A percentile compares a stretch with the other conserved stretches of the same genome.
These are phyloP conservation scores for Fusarium chaquense DNA, from an alignment of 2,329 filamentous ascomycete genomes.

Conservation along the genomic window DNA sequence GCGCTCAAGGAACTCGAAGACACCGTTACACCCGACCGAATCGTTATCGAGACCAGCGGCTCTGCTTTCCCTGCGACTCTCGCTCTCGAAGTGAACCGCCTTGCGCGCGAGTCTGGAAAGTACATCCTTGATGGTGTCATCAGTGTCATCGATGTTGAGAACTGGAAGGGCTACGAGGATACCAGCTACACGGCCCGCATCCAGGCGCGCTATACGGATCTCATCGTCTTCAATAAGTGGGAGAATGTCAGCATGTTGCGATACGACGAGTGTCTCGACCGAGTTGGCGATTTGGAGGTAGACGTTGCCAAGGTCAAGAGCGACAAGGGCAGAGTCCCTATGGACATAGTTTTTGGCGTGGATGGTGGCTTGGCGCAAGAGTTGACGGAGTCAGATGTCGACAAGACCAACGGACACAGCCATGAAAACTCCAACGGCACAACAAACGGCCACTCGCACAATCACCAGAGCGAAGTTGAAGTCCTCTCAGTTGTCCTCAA, in stretches of 20 bases:
- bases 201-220: conserved; percentile 89
- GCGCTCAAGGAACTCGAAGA: conserved; percentile 80
- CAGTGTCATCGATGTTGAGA: conserved; percentile 92
- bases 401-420: conserved; percentile 52
- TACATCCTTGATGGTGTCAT: conserved; percentile 90
- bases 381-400: conserved; percentile 57
- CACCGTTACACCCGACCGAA: conserved; percentile 75
- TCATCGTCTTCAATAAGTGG: conserved; percentile 96
- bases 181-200: conserved; percentile 89
- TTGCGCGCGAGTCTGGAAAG: conserved; percentile 74
- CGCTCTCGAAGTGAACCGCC: conserved; percentile 88
- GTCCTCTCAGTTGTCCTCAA: conserved; percentile 84
- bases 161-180: conserved; percentile 93
- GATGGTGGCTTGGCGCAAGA: conserved; percentile 80
- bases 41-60: conserved; percentile 93
- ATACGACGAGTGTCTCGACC: conserved; percentile 82
- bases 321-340: conserved; percentile 80
- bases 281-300: conserved; percentile 83
- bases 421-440: conserved; percentile 50
- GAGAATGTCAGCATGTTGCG: conserved; percentile 78
- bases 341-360: conserved; percentile 85
- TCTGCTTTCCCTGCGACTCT: conserved; percentile 89
- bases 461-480: conserved; percentile 88
- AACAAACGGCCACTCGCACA: conserved; percentile 60
- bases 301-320: conserved; percentile 88